Conservation (phyloP, 345 rosid species). For the Populus euphratica region DNA sequence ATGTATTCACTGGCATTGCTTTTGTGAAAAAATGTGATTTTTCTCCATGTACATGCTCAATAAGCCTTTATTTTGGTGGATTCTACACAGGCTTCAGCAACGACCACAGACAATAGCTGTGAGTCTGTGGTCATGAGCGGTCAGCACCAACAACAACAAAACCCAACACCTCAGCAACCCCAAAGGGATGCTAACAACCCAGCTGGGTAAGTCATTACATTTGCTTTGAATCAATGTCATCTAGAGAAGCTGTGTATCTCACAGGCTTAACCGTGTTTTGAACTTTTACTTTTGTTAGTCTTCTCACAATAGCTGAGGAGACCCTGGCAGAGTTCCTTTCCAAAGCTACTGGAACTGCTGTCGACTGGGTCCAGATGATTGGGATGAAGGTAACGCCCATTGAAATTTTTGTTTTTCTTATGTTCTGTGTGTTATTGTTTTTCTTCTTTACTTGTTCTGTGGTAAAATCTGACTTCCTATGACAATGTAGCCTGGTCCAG, state of each 20-base stretch:
- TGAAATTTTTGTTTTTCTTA: background rate
- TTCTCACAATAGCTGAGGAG: conserved; percentile 92
- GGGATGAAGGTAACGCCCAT: conserved; percentile 85
- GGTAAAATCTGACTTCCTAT: background rate
- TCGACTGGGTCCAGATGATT: conserved; percentile 99
- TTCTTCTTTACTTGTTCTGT: background rate
- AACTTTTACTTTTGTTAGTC: conserved; percentile 35
- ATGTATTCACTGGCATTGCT: background rate
- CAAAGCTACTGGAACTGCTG: conserved; percentile 99
- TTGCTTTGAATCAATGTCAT: background rate
- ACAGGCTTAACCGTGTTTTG: background rate
- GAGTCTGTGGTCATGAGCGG: conserved; percentile 99
- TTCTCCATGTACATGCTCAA: background rate
- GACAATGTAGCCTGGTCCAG: conserved; percentile 94
- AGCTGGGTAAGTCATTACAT: conserved; percentile 64
- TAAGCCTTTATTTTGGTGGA: background rate
- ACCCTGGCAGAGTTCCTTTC: conserved; percentile 87
- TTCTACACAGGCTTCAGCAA: conserved; percentile 61
- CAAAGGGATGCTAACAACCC: conserved; percentile 95
- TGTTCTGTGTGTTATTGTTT: background rate
- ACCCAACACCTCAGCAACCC: conserved; percentile 91
- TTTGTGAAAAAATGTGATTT: background rate
- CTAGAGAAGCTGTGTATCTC: background rate
- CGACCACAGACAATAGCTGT: conserved; percentile 99
- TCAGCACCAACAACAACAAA: conserved; percentile 96